A percentile compares a stretch with the other conserved stretches of the same genome.
phyloP scores from a whole-genome alignment of 192 early-diverging fungal species.

The Backusella tuberculispora region DNA sequence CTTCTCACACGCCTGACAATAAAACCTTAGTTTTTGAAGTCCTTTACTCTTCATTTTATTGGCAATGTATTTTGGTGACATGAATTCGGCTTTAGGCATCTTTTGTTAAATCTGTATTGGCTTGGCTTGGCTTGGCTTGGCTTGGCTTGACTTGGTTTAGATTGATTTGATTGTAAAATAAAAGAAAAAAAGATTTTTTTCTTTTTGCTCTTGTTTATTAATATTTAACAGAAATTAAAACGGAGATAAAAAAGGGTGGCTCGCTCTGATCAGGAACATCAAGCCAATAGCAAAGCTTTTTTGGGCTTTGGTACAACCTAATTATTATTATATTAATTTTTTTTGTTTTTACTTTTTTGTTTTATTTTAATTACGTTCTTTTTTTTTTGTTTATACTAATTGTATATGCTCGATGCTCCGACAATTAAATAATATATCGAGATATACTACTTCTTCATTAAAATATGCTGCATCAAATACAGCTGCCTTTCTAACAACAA shows the following conservation, averaged over 20 bases:
- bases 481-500: not conserved
- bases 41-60: conserved; percentile 93
- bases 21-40: conserved; percentile 86
- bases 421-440: conserved; percentile 22
- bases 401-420: conserved; percentile 18
- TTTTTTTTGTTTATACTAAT: not conserved
- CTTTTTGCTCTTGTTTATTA: no score
- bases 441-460: conserved; percentile 17
- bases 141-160: not conserved
- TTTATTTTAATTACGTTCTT: not conserved
- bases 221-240: no score
- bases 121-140: not conserved
- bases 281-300: not conserved
- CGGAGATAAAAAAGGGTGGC: no score
- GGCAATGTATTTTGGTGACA: conserved; percentile 85
- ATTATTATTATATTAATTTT: not conserved
- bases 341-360: not conserved
- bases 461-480: conserved; percentile 20
- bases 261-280: no score
- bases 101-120: not conserved
- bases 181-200: no score
- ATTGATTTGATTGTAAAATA: no score
- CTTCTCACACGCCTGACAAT: conserved; percentile 94
- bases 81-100: conserved; percentile 53
- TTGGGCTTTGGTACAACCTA: not conserved